Percentiles rank a stretch among this genome's conserved stretches.
phyloP scores from a whole-genome alignment of 2,329 filamentous ascomycete genomes.

The Fusarium scirpi region DNA sequence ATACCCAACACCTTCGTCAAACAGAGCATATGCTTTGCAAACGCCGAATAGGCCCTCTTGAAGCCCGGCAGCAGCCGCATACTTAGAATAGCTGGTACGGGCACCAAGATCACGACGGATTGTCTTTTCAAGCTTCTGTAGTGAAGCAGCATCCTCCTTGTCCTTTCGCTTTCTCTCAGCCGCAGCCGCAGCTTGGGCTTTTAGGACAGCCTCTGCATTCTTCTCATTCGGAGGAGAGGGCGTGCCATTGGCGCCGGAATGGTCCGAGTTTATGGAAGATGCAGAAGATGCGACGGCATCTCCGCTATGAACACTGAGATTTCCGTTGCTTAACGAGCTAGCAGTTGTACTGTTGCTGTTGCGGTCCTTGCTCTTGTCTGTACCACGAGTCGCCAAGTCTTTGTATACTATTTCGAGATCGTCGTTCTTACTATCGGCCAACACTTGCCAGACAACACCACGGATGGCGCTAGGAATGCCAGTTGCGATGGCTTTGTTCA shows the following conservation, averaged over 20 bases:
- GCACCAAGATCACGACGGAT: conserved; percentile 93
- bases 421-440: conserved; percentile 94
- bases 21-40: conserved; percentile 97
- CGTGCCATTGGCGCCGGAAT: conserved; percentile 70
- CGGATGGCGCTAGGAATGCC: conserved; percentile 95
- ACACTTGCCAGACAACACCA: conserved; percentile 98
- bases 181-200: conserved; percentile 72
- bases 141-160: conserved; percentile 78
- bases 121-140: conserved; percentile 88
- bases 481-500: conserved; percentile 90
- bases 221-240: conserved; percentile 71
- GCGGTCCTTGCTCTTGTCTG: conserved; percentile 79
- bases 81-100: conserved; percentile 96
- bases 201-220: conserved; percentile 71
- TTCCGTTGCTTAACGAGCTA: conserved; percentile 66
- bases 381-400: conserved; percentile 82
- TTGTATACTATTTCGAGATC: conserved; percentile 89
- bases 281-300: conserved; percentile 81
- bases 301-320: conserved; percentile 67
- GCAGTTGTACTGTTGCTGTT: conserved; percentile 66
- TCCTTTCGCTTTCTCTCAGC: conserved; percentile 81
- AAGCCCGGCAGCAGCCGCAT: conserved; percentile 87
- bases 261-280: conserved; percentile 85
- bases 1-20: conserved; percentile 94
- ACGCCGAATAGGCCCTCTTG: conserved; percentile 95